Evolutionary conservation across 2,329 filamentous ascomycete genomes (phyloP).

Genomic region (Cadophora malorum): DNA sequence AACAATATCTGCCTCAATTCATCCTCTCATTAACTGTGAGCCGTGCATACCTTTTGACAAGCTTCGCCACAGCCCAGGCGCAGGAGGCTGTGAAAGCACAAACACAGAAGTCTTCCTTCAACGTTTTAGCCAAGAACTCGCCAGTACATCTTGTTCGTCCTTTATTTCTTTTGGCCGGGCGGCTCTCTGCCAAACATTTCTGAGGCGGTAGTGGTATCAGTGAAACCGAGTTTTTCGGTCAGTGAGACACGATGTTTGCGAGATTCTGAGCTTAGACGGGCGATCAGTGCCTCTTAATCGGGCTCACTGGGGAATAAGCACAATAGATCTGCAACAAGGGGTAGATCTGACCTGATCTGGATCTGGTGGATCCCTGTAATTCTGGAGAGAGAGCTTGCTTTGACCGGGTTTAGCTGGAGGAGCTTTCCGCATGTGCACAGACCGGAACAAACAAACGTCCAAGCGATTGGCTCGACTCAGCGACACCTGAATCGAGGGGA

Average conservation of each 20-base stretch:
- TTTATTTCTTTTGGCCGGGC: background rate
- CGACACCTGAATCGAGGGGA: background rate
- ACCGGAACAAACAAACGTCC: background rate
- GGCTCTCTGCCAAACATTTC: background rate
- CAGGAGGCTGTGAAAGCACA: background rate
- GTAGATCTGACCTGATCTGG: constrained; percentile 3
- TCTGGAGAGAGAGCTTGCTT: constrained; percentile 1
- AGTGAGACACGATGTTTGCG: constrained; percentile 10
- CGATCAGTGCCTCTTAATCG: background rate
- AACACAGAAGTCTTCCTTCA: background rate
- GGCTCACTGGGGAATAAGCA: background rate
- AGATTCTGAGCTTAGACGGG: background rate
- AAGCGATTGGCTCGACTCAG: background rate
- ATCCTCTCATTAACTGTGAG: background rate
- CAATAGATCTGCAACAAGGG: background rate
- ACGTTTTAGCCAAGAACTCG: constrained; percentile 6
- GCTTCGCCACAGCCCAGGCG: background rate
- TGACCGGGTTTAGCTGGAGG: background rate
- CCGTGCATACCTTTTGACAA: no score
- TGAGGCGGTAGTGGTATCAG: background rate
- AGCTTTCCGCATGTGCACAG: constrained; percentile 5
- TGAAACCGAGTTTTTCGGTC: background rate
- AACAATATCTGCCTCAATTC: background rate
- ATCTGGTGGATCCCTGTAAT: background rate
- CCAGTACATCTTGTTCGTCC: background rate